Evolutionary conservation across 345 rosid genomes (phyloP).

Genomic region (Citrus hindsii): DNA sequence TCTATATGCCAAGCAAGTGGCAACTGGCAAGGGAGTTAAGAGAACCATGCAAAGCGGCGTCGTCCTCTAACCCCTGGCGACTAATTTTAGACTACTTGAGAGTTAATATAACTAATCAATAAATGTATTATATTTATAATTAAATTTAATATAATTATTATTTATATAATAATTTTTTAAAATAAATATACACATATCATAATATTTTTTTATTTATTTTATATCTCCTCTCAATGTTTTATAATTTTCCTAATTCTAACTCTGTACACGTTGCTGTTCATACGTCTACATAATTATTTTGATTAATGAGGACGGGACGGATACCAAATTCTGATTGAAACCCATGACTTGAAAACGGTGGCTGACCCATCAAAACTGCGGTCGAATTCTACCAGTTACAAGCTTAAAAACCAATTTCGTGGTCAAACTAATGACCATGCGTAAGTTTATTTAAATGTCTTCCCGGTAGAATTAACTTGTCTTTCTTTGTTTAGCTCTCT

Average conservation of each 20-base stretch:
- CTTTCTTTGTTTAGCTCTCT: neutral
- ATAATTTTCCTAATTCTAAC: neutral
- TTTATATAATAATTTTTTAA: too few relatives aligned
- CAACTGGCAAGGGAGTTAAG: too few relatives aligned
- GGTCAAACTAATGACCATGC: neutral
- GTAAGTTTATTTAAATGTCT: too few relatives aligned
- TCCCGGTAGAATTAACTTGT: neutral
- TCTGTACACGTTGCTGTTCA: neutral
- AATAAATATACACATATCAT: fast-evolving
- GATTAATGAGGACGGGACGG: neutral
- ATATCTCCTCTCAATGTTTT: too few relatives aligned
- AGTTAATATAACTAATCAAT: fast-evolving
- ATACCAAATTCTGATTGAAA: neutral
- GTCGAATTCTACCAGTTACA: too few relatives aligned
- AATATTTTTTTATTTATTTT: too few relatives aligned
- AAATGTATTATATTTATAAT: fast-evolving
- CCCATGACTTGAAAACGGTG: neutral
- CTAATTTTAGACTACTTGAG: too few relatives aligned
- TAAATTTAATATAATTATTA: too few relatives aligned
- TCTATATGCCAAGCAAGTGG: neutral
- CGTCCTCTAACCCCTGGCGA: neutral
- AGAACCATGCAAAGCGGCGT: neutral
- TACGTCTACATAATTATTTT: too few relatives aligned
- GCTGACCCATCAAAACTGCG: neutral
- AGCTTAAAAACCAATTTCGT: neutral